Percentiles rank a stretch among this genome's conserved stretches.
Conservation (phyloP, 202 grass and related monocot species). For the Cymbopogon flexuosus region DNA sequence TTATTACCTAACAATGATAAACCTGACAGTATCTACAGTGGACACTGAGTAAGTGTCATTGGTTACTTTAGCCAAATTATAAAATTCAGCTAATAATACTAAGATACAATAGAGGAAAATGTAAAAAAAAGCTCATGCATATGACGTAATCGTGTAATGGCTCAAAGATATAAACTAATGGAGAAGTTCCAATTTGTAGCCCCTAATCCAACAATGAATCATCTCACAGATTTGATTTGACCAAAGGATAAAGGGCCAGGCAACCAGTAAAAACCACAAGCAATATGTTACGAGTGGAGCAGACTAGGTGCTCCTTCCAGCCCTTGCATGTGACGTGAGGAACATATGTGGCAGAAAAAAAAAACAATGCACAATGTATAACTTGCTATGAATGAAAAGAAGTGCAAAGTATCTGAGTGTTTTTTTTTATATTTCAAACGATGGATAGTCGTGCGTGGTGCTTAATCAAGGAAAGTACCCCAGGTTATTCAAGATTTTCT, state of each 20-base stretch:
- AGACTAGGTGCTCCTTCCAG: not conserved
- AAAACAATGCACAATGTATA: not conserved
- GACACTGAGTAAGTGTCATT: not conserved
- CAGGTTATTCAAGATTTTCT: not conserved
- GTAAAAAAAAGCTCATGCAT: not conserved
- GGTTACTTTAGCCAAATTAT: slow-evolving; percentile 4
- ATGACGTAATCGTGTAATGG: not conserved
- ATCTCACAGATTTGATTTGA: not conserved
- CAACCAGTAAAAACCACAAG: not conserved
- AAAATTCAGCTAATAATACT: not conserved
- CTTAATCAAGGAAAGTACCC: not conserved
- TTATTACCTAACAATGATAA: not conserved
- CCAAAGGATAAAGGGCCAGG: not conserved
- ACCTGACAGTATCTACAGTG: not conserved
- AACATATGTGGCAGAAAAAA: not conserved
- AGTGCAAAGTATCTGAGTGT: not conserved
- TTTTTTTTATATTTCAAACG: not conserved
- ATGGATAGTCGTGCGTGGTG: not conserved
- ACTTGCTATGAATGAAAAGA: not conserved
- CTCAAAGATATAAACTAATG: not conserved
- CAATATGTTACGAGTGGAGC: not conserved
- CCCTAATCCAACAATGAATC: not conserved
- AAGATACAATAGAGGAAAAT: not conserved
- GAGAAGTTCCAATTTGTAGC: not conserved
- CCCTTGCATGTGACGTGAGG: not conserved